Conservation (phyloP, 2,329 filamentous ascomycete species). For the Claviceps quebecensis region DNA sequence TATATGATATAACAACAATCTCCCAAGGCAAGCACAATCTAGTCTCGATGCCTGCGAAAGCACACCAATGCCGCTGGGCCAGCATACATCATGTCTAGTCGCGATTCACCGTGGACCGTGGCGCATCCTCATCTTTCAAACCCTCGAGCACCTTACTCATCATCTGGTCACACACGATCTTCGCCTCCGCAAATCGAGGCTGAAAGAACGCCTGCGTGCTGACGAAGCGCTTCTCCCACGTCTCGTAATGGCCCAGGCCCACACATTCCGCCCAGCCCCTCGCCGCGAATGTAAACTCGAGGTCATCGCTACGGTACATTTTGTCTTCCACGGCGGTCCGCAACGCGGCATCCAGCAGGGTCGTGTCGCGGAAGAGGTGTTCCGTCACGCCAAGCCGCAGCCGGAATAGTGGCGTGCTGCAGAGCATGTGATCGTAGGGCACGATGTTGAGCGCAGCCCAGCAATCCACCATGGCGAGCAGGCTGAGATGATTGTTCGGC, state of each 20-base stretch:
- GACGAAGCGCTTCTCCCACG: constrained; percentile 82
- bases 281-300: constrained; percentile 96
- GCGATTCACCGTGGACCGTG: not conserved
- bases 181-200: constrained; percentile 76
- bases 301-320: constrained; percentile 84
- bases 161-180: constrained; percentile 86
- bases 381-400: constrained; percentile 96
- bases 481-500: constrained; percentile 84
- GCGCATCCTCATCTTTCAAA: constrained; percentile 28
- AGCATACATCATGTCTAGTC: too few species aligned
- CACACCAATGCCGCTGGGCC: too few species aligned
- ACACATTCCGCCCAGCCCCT: constrained; percentile 93
- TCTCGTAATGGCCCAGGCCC: constrained; percentile 78
- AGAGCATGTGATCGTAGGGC: constrained; percentile 99
- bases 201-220: constrained; percentile 85
- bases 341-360: constrained; percentile 70
- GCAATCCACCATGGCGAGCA: constrained; percentile 95
- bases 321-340: constrained; percentile 78
- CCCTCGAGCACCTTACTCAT: constrained; percentile 88
- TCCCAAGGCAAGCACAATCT: too few species aligned
- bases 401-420: constrained; percentile 91
- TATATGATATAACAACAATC: too few species aligned
- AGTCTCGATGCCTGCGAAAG: too few species aligned
- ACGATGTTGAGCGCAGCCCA: constrained; percentile 91
- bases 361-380: constrained; percentile 76